Evolutionary conservation across 75 land plant genomes (phyloP).

Genomic region (Selaginella moellendorffii): DNA sequence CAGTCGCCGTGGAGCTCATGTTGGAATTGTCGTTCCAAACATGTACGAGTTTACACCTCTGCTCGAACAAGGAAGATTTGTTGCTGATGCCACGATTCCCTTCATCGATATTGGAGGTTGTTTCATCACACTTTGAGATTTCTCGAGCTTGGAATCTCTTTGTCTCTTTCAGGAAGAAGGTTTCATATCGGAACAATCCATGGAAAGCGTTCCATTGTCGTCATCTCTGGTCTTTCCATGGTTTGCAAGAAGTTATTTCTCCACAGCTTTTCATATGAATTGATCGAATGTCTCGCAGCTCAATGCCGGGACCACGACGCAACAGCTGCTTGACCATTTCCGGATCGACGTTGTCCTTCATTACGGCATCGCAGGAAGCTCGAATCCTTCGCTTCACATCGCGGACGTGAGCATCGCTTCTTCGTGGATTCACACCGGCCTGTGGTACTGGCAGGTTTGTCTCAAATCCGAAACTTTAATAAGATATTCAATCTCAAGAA

Average conservation of each 20-base stretch:
- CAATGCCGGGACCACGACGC: conserved; percentile 44
- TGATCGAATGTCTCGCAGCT: conserved; percentile 17
- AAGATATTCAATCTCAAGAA: neutral
- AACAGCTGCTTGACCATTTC: conserved; percentile 31
- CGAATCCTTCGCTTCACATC: conserved; percentile 27
- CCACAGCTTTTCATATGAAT: neutral
- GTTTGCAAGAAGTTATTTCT: conserved; percentile 13
- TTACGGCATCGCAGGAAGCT: conserved; percentile 57
- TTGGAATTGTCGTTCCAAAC: conserved; percentile 37
- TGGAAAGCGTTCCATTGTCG: conserved; percentile 21
- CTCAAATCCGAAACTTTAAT: neutral
- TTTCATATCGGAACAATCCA: conserved; percentile 33
- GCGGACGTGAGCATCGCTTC: conserved; percentile 45
- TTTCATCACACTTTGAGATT: neutral
- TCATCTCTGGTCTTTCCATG: conserved; percentile 46
- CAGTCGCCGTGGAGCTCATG: conserved; percentile 23
- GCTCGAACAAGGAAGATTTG: conserved; percentile 19
- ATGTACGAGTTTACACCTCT: conserved; percentile 36
- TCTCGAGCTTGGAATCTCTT: neutral
- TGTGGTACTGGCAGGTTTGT: conserved; percentile 56
- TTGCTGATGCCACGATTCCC: conserved; percentile 11
- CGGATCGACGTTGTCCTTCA: conserved; percentile 30
- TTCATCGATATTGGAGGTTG: conserved; percentile 32
- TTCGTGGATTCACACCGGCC: conserved; percentile 54
- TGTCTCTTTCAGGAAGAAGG: conserved; percentile 27